phyloP scores from a whole-genome alignment of 371 early-diverging fungal species.

The Smittium culicis region DNA sequence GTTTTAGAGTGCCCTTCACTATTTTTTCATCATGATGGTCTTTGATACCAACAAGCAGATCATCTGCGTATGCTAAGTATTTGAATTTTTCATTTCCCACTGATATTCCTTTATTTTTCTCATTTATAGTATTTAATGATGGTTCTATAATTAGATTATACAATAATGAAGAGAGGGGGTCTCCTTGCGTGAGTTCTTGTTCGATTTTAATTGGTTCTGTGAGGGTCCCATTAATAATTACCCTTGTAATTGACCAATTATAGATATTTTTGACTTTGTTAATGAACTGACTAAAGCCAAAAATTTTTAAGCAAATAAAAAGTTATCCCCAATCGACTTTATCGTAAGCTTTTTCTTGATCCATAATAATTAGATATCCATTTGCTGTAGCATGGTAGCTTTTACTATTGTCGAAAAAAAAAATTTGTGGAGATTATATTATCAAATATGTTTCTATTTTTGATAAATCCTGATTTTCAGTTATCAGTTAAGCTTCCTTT shows the following conservation, averaged over 20 bases:
- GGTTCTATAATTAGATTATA: background rate
- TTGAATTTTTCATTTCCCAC: background rate
- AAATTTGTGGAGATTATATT: background rate
- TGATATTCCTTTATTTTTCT: background rate
- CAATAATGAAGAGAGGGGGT: background rate
- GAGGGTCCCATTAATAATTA: background rate
- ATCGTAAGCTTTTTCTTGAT: background rate
- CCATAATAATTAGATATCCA: background rate
- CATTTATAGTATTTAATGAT: background rate
- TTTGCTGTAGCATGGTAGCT: background rate
- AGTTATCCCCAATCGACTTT: background rate
- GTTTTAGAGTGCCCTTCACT: background rate
- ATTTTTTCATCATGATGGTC: background rate
- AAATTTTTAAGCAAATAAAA: background rate
- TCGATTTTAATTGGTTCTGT: background rate
- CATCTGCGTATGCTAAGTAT: background rate
- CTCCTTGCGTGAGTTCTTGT: background rate
- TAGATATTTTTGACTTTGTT: background rate
- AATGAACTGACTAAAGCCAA: background rate
- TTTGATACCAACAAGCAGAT: background rate
- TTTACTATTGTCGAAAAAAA: background rate
- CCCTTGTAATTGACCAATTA: background rate
- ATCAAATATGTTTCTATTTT: background rate
- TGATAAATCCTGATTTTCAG: background rate
- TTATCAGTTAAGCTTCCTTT: background rate